Evolutionary conservation across 148 eudicot genomes (phyloP).

Genomic region (Oxyria digyna): DNA sequence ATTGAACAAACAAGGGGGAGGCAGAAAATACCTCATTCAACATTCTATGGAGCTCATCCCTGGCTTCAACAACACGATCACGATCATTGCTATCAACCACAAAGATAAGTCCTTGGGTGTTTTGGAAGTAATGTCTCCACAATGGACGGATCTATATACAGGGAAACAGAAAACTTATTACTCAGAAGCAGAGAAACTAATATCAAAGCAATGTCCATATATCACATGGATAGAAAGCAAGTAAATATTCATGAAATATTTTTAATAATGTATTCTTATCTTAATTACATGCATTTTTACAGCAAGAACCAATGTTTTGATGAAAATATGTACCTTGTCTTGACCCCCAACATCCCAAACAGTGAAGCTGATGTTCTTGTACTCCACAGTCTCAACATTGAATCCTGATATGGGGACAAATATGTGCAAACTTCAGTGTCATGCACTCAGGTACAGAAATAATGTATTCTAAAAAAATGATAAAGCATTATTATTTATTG

Average conservation of each 20-base stretch:
- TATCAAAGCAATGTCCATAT: neutral
- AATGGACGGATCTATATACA: slow-evolving; percentile 29
- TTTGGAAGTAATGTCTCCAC: slow-evolving; percentile 40
- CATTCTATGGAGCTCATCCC: slow-evolving; percentile 32
- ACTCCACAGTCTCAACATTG: slow-evolving; percentile 32
- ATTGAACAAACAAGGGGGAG: neutral
- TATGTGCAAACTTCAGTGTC: neutral
- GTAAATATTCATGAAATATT: neutral
- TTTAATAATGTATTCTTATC: neutral
- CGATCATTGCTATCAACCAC: slow-evolving; percentile 42
- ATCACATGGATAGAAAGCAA: neutral
- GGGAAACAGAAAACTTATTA: neutral
- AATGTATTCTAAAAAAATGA: neutral
- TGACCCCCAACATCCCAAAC: slow-evolving; percentile 11
- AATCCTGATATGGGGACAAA: slow-evolving; percentile 2
- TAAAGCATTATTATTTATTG: neutral
- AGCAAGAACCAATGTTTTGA: neutral
- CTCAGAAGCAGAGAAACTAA: neutral
- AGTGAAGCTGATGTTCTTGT: slow-evolving; percentile 38
- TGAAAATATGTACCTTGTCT: neutral
- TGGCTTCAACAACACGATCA: slow-evolving; percentile 27
- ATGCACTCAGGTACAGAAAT: neutral
- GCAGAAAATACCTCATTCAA: slow-evolving; percentile 24
- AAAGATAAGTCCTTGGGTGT: slow-evolving; percentile 36
- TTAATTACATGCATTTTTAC: neutral